Evolutionary conservation across 176 grass and related monocot genomes (phyloP).

Genomic region (Chloris gayana): DNA sequence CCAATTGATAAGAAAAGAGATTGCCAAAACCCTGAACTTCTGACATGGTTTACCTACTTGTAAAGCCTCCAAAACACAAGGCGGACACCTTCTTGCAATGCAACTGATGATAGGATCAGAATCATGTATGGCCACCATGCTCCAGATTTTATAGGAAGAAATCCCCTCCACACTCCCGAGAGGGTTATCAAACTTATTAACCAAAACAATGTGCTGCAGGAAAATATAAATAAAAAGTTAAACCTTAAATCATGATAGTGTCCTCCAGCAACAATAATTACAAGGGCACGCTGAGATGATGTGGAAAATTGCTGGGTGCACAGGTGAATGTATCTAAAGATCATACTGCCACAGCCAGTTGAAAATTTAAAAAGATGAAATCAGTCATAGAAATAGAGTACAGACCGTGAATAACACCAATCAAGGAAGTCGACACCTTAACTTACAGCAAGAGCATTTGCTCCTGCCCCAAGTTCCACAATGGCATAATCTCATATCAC

Average conservation of each 20-base stretch:
- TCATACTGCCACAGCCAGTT: background rate
- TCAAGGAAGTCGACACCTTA: background rate
- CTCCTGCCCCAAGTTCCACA: background rate
- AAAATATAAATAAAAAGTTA: slow-evolving; percentile 26
- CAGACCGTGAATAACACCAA: background rate
- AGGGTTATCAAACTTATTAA: slow-evolving; percentile 88
- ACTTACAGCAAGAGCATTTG: background rate
- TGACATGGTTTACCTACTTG: slow-evolving; percentile 65
- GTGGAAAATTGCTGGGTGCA: slow-evolving; percentile 5
- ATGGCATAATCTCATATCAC: background rate
- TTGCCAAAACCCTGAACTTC: background rate
- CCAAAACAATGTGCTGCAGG: slow-evolving; percentile 87
- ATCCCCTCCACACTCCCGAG: slow-evolving; percentile 78
- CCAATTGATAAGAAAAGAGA: background rate
- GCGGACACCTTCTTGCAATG: slow-evolving; percentile 75
- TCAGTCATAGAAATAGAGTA: background rate
- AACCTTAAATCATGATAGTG: slow-evolving; percentile 20
- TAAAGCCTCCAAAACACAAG: slow-evolving; percentile 94
- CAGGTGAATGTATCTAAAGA: background rate
- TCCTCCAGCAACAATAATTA: slow-evolving; percentile 8
- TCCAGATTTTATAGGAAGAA: slow-evolving; percentile 79
- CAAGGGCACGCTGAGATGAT: background rate
- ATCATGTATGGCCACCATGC: slow-evolving; percentile 69
- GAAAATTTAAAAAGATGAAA: background rate
- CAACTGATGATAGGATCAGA: slow-evolving; percentile 82